Base-by-base conservation (phyloP, 345 rosid genomes). In the Ailanthus altissimus region DNA sequence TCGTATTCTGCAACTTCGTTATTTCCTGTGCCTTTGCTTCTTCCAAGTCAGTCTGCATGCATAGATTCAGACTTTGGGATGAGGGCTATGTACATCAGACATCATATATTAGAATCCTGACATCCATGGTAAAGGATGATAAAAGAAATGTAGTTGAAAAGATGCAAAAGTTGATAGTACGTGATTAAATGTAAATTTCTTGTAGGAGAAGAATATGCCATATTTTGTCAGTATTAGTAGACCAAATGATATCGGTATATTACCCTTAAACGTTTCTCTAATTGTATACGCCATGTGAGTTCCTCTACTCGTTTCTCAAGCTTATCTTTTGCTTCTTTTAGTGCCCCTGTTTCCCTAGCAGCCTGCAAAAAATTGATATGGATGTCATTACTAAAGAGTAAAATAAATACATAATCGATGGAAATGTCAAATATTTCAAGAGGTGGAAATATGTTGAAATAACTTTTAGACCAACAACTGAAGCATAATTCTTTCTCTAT, bases 281-380 rank as follows among this genome's bases (percentile, higher is more conserved):
- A 77, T 68, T 90, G 94, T 73, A 89, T 83, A 69, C 94, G 92
- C 89, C 90, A 90, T 65, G 94, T 89, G 64, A 90, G 94, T 64
- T 90, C 94, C 82, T 90, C 94, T 13, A 89, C 94, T 13, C 71
- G 83, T 84, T 89, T 89, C 83, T 89, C 92, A 68, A 90, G 88
- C 77, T 88, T 89, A 85, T 90, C 94, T 81, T 90, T 90, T 71
- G 94, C 94, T 78, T 89, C 94, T 85, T 90, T 87, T 16, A 90
- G 90, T 68, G 92, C 94, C 64, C 94, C 94, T 0, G 94, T 89
- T 79, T 90, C 92, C 78, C 92, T 89, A 73, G 94, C 81, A 84
- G 92, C 94, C 94, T 90, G 78, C 59, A 78, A 32, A 79, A 61
- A 36, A 43, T 26, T 49, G 74, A 76, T 57, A 74, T 56, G 61